Conservation (phyloP, 805 yeast species). For the Starmerella apicola region DNA sequence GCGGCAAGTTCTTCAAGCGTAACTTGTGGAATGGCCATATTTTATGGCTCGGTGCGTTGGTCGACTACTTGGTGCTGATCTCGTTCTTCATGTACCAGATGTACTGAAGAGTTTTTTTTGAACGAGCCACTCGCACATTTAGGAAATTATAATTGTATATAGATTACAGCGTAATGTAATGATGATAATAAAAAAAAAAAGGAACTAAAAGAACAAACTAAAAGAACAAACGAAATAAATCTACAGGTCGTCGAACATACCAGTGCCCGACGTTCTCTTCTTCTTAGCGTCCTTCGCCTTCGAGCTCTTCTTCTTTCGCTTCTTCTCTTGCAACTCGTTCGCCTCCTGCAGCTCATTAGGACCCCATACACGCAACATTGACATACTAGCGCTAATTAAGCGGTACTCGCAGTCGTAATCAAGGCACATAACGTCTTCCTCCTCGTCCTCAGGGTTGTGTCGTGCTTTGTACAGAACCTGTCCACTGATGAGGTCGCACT, state of each 20-base stretch:
- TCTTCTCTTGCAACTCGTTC: slow-evolving; percentile 4
- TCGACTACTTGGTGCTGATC: slow-evolving; percentile 27
- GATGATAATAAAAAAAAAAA: too few species aligned
- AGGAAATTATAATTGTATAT: too few species aligned
- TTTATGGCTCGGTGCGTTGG: slow-evolving; percentile 27
- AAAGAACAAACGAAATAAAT: background rate
- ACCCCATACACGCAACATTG: slow-evolving; percentile 65
- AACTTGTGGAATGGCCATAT: slow-evolving; percentile 54
- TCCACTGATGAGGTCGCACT: slow-evolving; percentile 54
- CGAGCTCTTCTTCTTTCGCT: slow-evolving; percentile 8
- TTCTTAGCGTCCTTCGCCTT: background rate
- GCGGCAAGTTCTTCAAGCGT: slow-evolving; percentile 69
- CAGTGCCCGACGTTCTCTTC: too few species aligned
- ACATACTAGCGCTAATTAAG: slow-evolving; percentile 74
- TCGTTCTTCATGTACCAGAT: background rate
- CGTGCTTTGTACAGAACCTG: slow-evolving; percentile 50
- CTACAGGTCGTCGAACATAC: background rate
- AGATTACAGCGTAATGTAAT: background rate
- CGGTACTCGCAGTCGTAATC: slow-evolving; percentile 77
- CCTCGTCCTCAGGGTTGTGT: slow-evolving; percentile 37
- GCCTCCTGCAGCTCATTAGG: slow-evolving; percentile 14
- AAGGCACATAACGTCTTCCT: slow-evolving; percentile 63
- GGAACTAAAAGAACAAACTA: background rate
- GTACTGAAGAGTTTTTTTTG: too few species aligned
- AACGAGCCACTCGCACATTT: too few species aligned